Evolutionary conservation across 139 green algal species (phyloP).

Genomic region (Desmodesmus armatus): DNA sequence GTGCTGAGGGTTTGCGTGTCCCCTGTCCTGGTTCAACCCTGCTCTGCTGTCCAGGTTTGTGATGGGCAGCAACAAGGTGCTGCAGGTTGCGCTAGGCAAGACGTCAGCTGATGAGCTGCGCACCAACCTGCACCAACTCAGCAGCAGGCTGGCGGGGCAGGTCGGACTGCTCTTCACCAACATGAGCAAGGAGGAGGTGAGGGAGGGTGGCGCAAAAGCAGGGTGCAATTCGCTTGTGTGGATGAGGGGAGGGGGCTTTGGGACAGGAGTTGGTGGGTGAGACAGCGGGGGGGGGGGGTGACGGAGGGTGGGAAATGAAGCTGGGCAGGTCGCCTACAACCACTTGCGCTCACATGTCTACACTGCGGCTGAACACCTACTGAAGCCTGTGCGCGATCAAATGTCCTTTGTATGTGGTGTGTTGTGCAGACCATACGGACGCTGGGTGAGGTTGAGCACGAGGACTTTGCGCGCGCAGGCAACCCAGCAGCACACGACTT

Average conservation of each 20-base stretch:
- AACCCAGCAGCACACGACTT: slow-evolving; percentile 82
- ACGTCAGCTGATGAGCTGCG: slow-evolving; percentile 82
- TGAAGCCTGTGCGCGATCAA: not conserved
- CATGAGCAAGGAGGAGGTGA: slow-evolving; percentile 78
- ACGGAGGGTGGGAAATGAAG: too few relatives aligned
- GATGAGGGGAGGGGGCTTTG: too few relatives aligned
- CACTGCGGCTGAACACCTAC: not conserved
- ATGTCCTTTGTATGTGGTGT: not conserved
- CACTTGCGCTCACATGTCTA: not conserved
- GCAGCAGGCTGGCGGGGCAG: slow-evolving; percentile 74
- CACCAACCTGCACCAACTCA: slow-evolving; percentile 70
- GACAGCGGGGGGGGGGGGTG: not conserved
- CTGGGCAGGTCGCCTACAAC: not conserved
- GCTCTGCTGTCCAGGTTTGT: slow-evolving; percentile 80
- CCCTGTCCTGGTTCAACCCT: too few relatives aligned
- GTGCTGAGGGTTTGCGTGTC: too few relatives aligned
- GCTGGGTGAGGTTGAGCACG: slow-evolving; percentile 68
- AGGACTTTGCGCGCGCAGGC: slow-evolving; percentile 93
- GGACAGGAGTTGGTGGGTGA: not conserved
- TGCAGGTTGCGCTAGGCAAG: slow-evolving; percentile 91
- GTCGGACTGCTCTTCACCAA: slow-evolving; percentile 94
- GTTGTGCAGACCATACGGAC: slow-evolving; percentile 54
- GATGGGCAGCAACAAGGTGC: slow-evolving; percentile 90
- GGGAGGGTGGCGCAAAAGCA: too few relatives aligned
- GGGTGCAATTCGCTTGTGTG: too few relatives aligned